phyloP scores from a whole-genome alignment of 352 stramenopile genomes.

The Phytophthora constricta region DNA sequence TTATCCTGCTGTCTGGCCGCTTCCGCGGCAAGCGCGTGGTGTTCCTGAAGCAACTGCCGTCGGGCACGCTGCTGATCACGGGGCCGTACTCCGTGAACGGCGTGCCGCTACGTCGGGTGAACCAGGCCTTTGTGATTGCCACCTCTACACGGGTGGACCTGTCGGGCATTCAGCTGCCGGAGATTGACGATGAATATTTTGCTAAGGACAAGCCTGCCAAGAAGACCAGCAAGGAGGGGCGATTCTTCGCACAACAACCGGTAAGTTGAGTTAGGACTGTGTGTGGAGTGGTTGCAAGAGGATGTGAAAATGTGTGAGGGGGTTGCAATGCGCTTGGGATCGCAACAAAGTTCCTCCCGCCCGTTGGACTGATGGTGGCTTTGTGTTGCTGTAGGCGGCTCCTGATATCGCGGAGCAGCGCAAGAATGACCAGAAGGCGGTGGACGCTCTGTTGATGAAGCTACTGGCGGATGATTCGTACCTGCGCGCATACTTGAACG shows the following conservation, averaged over 20 bases:
- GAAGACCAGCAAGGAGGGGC: conserved; percentile 85
- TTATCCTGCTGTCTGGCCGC: conserved; percentile 97
- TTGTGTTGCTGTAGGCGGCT: conserved; percentile 33
- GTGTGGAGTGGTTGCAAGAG: conserved; percentile 26
- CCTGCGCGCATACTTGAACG: conserved; percentile 95
- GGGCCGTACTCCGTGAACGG: conserved; percentile 98
- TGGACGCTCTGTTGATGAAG: conserved; percentile 88
- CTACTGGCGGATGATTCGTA: conserved; percentile 78
- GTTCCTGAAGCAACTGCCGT: conserved; percentile 97
- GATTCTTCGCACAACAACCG: conserved; percentile 87
- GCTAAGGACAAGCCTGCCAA: conserved; percentile 69
- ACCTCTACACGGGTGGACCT: conserved; percentile 98
- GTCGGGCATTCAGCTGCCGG: conserved; percentile 86
- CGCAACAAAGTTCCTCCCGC: conserved; percentile 55
- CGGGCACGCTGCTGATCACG: conserved; percentile 95
- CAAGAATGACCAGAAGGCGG: conserved; percentile 96
- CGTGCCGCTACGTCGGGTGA: conserved; percentile 96
- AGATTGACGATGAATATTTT: conserved; percentile 96
- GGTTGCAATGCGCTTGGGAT: conserved; percentile 70
- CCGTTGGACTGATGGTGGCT: conserved; percentile 21
- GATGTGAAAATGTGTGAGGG: conserved; percentile 3
- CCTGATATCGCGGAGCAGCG: conserved; percentile 92
- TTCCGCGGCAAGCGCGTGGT: conserved; percentile 99
- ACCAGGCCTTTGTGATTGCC: conserved; percentile 98
- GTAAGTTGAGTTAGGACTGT: conserved; percentile 42